A percentile compares a stretch with the other conserved stretches of the same genome.
These are phyloP conservation scores for Sphagnum tenellum DNA, from an alignment of 225 moss, liverwort and hornwort genomes.

Conservation along the genomic window DNA sequence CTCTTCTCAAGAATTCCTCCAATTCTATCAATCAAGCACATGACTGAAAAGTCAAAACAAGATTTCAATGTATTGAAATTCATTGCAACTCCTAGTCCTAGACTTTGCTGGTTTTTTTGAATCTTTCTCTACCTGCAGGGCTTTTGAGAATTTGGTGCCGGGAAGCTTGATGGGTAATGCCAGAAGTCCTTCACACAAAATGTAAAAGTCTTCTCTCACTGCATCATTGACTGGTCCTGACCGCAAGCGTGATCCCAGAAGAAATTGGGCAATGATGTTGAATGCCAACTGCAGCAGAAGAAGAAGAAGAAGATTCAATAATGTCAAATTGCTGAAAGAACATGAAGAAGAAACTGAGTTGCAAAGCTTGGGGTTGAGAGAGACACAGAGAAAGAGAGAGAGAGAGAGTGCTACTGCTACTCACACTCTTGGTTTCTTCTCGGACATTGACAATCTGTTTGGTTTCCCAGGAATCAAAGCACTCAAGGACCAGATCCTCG, in stretches of 20 bases:
- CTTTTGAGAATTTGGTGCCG: constrained; percentile 14
- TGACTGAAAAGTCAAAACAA: too few relatives aligned
- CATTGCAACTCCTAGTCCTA: too few relatives aligned
- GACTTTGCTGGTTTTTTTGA: too few relatives aligned
- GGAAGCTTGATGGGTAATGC: constrained; percentile 15
- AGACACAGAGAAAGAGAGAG: too few relatives aligned
- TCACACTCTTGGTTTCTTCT: constrained; percentile 21
- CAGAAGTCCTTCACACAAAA: constrained; percentile 13
- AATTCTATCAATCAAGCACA: constrained; percentile 1
- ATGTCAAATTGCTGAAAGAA: too few relatives aligned
- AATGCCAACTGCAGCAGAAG: constrained; percentile 13
- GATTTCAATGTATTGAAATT: too few relatives aligned
- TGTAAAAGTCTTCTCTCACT: constrained; percentile 13
- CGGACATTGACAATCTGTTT: constrained; percentile 17
- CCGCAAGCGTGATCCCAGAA: constrained; percentile 17
- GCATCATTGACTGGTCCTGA: constrained; percentile 12
- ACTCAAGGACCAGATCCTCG: constrained; percentile 12
- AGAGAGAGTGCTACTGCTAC: neutral
- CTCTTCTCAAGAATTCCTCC: neutral
- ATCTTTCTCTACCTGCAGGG: neutral
- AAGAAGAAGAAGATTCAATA: neutral
- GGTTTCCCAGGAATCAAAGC: constrained; percentile 9
- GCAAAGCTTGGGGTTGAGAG: too few relatives aligned
- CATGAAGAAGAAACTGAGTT: too few relatives aligned
- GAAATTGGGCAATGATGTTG: constrained; percentile 18